Percentiles rank a stretch among this genome's conserved stretches.
Conservation (phyloP, 805 yeast species). For the Saccharomycopsis babjevae region DNA sequence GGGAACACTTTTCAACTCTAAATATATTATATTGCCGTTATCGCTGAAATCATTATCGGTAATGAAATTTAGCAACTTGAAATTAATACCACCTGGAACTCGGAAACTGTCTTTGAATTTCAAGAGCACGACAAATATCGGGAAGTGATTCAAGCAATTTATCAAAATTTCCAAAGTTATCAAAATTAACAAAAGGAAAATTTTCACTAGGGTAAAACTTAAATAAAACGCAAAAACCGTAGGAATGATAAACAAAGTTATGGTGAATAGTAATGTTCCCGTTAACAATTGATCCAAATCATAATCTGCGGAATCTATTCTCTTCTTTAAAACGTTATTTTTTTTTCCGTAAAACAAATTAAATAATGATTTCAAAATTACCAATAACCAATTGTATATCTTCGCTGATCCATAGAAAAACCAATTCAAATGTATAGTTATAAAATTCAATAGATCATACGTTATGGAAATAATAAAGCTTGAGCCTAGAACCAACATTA, state of each 20-base stretch:
- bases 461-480: conserved; percentile 58
- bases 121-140: conserved; percentile 71
- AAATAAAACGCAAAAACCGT: conserved; percentile 80
- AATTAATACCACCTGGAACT: conserved; percentile 48
- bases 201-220: conserved; percentile 53
- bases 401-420: conserved; percentile 74
- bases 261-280: conserved; percentile 82
- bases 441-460: conserved; percentile 52
- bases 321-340: conserved; percentile 68
- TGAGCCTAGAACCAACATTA: conserved; percentile 38
- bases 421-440: conserved; percentile 63
- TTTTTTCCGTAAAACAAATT: conserved; percentile 85
- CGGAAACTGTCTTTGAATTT: conserved; percentile 70
- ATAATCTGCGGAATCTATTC: conserved; percentile 79
- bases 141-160: conserved; percentile 70
- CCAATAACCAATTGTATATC: conserved; percentile 66
- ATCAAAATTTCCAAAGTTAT: conserved; percentile 49
- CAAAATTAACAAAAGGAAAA: conserved; percentile 38
- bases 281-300: conserved; percentile 77
- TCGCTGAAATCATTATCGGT: conserved; percentile 8
- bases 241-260: conserved; percentile 69
- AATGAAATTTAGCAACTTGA: conserved; percentile 20
- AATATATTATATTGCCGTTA: conserved; percentile 17
- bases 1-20: conserved; percentile 35
- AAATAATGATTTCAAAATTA: conserved; percentile 60